Evolutionary conservation across 2,329 filamentous ascomycete genomes (phyloP).

Genomic region (Dothideomycetes sp.): DNA sequence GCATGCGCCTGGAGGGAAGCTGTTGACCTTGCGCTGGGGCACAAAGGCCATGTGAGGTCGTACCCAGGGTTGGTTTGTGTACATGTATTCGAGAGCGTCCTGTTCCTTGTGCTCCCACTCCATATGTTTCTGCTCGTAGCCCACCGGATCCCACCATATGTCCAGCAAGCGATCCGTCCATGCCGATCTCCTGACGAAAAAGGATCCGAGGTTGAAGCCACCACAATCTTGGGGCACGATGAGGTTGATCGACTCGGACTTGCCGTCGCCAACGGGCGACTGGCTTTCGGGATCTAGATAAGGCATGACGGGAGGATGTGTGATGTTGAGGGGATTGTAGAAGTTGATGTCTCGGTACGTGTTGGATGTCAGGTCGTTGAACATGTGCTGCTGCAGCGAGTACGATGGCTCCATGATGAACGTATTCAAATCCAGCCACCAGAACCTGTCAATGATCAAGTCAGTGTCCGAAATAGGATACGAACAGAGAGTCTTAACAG

Average conservation of each 20-base stretch:
- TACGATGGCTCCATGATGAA: conserved; percentile 94
- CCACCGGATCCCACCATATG: conserved; percentile 96
- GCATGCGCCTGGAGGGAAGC: conserved; percentile 85
- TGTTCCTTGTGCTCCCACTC: conserved; percentile 99
- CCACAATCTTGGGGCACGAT: conserved; percentile 87
- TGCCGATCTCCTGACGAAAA: conserved; percentile 74
- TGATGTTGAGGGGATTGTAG: conserved; percentile 91
- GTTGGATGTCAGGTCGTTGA: conserved; percentile 63
- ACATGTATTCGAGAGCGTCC: conserved; percentile 86
- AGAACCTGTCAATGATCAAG: conserved; percentile 59
- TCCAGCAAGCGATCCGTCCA: conserved; percentile 92
- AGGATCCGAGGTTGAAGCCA: conserved; percentile 93
- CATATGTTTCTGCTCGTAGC: conserved; percentile 98
- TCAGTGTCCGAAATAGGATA: background rate
- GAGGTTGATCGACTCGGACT: conserved; percentile 71
- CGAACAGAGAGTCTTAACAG: background rate
- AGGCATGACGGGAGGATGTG: conserved; percentile 59
- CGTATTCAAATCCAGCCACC: conserved; percentile 97
- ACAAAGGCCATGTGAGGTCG: conserved; percentile 81
- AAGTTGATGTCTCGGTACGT: conserved; percentile 93
- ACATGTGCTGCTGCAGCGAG: conserved; percentile 83
- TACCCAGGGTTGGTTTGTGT: conserved; percentile 85
- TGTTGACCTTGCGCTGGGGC: conserved; percentile 85
- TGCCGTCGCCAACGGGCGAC: conserved; percentile 68
- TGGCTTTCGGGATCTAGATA: conserved; percentile 69